Evolutionary conservation across 2,329 filamentous ascomycete genomes (phyloP).

Genomic region (Calonectria henricotiae): DNA sequence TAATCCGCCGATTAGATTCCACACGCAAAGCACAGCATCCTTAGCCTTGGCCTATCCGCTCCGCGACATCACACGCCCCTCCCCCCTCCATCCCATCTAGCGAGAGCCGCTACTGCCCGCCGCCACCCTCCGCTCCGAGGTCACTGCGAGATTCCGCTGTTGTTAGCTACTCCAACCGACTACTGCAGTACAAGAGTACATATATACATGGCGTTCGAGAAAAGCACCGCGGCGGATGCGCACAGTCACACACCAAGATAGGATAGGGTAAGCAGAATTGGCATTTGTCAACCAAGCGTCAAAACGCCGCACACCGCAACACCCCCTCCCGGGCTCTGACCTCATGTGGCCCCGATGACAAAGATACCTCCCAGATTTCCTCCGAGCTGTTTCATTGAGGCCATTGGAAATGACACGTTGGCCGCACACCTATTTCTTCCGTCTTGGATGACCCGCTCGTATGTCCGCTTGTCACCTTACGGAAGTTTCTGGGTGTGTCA

Average conservation of each 20-base stretch:
- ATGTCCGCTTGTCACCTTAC: not conserved
- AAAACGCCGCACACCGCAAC: conserved; percentile 25
- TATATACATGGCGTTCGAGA: not conserved
- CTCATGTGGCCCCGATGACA: conserved; percentile 22
- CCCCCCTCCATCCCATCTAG: conserved; percentile 27
- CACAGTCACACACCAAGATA: conserved; percentile 34
- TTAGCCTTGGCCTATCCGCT: conserved; percentile 1
- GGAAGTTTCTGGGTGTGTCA: not conserved
- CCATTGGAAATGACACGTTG: not conserved
- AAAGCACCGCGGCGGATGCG: not conserved
- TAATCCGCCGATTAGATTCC: conserved; percentile 16
- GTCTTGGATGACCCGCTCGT: conserved; percentile 13
- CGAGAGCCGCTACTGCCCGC: conserved; percentile 36
- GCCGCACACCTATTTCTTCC: conserved; percentile 5
- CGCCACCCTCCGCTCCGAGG: not conserved
- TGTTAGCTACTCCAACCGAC: conserved; percentile 12
- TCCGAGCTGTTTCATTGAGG: conserved; percentile 19
- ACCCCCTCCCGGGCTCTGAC: conserved; percentile 9
- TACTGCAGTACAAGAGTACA: conserved; percentile 6
- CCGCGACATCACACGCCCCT: conserved; percentile 24
- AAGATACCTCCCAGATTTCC: not conserved
- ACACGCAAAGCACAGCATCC: not conserved
- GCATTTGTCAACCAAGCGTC: conserved; percentile 37
- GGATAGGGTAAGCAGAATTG: conserved; percentile 35
- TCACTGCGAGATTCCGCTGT: not conserved